Base-by-base conservation (phyloP, 73 alveolate species). In the Paraurostyla sp. region DNA sequence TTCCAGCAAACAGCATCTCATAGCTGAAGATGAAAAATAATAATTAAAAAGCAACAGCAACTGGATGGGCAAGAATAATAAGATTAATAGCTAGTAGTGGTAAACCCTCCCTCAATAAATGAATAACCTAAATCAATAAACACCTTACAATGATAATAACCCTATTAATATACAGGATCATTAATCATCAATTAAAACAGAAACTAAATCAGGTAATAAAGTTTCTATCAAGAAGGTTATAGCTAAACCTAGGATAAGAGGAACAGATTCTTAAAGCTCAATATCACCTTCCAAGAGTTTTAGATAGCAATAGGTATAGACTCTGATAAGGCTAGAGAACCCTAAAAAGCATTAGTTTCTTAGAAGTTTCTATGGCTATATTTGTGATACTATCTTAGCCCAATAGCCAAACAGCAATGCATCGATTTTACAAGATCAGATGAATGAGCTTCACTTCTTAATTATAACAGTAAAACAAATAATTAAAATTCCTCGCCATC, bases 401-500 rank as follows among this genome's bases (percentile, higher is more conserved):
- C n/a, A n/a, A n/a, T n/a, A n/a, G n/a, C n/a, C 40, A 3, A 75
- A 40, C 16, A 29, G 41, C 13, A 75, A 75, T 75, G 23, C 57
- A 3, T 6, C 33, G 20, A 46, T 32, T n/a, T 22, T 69, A 7
- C 23, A 69, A 43, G 84, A 69, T 11, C 6, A 69, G 30, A 43
- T 75, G 15, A 16, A 22, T 48, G 87, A 75, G 20, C 2, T 75
- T n/a, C n/a, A 75, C 4, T 46, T 75, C 33, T n/a, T 75, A 23
- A 7, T 75, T 9, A 50, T 75, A 11, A 29, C 69, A 9, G 60
- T 75, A 4, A 75, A 75, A 46, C 22, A 43, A 32, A 35, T 48
- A 25, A 49, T 75, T 18, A 75, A 32, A 48, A 75, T 75, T 4
- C 87, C 87, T 46, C 42, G 87, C 22, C 4, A 7, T 3, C 87